A percentile compares a stretch with the other conserved stretches of the same genome.
Evolutionary conservation across 148 eudicot genomes (phyloP).

Genomic region (Nepenthes mirabilis): DNA sequence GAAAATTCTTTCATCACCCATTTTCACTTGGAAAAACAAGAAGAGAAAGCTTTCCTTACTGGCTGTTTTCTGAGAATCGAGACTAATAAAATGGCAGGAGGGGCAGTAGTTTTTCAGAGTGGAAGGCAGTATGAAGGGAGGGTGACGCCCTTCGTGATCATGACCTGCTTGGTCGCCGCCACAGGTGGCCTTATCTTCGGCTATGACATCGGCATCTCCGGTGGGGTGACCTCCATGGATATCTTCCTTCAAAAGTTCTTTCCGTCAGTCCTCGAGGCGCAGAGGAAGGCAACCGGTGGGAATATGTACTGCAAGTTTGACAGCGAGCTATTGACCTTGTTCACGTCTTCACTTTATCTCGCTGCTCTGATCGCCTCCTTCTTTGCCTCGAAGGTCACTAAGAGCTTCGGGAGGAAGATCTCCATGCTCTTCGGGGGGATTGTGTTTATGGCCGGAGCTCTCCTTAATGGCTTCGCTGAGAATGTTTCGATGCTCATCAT

Average conservation of each 20-base stretch:
- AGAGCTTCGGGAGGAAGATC: slow-evolving; percentile 16
- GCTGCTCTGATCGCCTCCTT: slow-evolving; percentile 23
- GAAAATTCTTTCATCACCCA: no score
- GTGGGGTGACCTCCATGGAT: slow-evolving; percentile 29
- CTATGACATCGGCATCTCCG: slow-evolving; percentile 5
- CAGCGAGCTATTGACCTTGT: slow-evolving; percentile 21
- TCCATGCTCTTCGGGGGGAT: slow-evolving; percentile 25
- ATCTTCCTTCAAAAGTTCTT: slow-evolving; percentile 19
- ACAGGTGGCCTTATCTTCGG: slow-evolving; percentile 23
- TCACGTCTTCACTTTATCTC: slow-evolving; percentile 24
- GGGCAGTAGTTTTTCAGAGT: background rate
- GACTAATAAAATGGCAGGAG: background rate
- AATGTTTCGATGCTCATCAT: slow-evolving; percentile 20
- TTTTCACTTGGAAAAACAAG: no score
- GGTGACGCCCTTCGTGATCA: slow-evolving; percentile 12
- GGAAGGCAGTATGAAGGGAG: slow-evolving; percentile 13
- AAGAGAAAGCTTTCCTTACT: no score
- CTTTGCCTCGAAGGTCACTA: slow-evolving; percentile 16
- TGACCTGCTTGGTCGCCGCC: slow-evolving; percentile 23
- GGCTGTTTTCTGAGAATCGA: no score
- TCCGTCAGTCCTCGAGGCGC: slow-evolving; percentile 14
- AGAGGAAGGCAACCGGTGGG: slow-evolving; percentile 4
- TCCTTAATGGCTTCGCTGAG: slow-evolving; percentile 25
- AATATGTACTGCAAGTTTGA: slow-evolving; percentile 26
- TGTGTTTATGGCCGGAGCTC: slow-evolving; percentile 15